These are phyloP conservation scores for Exophiala viscosa DNA, from an alignment of 2,329 filamentous ascomycete species.

Conservation along the genomic window DNA sequence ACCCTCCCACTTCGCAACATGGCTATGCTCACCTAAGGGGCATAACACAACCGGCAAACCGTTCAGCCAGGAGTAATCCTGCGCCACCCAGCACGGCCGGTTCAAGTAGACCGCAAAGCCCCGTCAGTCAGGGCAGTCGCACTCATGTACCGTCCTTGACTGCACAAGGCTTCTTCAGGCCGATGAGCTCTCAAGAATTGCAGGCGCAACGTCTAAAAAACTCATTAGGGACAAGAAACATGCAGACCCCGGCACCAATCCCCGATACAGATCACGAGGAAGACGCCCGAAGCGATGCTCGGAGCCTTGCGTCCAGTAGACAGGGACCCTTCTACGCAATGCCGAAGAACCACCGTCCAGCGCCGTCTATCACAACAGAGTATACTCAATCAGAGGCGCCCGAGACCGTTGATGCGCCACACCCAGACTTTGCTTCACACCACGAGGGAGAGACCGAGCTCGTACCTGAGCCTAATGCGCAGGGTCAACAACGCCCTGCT, in stretches of 20 bases:
- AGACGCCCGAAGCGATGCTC: constrained; percentile 58
- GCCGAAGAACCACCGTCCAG: constrained; percentile 47
- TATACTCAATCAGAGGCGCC: constrained; percentile 70
- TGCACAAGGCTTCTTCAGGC: constrained; percentile 87
- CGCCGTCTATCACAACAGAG: constrained; percentile 76
- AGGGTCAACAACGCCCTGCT: constrained; percentile 46
- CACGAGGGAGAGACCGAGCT: constrained; percentile 18
- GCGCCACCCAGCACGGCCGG: constrained; percentile 43
- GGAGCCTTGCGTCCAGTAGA: constrained; percentile 58
- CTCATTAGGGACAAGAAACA: constrained; percentile 38
- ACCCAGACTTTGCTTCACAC: constrained; percentile 19
- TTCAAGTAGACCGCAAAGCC: constrained; percentile 49
- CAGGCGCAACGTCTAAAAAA: constrained; percentile 77
- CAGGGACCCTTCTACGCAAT: constrained; percentile 31
- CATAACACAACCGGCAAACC: constrained; percentile 25
- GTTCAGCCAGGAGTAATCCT: constrained; percentile 22
- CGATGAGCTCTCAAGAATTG: constrained; percentile 92
- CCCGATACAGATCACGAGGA: constrained; percentile 45
- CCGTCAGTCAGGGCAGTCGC: constrained; percentile 67
- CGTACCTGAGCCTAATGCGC: constrained; percentile 18
- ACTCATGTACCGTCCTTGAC: constrained; percentile 88
- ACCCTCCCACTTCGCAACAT: constrained; percentile 23
- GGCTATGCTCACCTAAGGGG: constrained; percentile 27
- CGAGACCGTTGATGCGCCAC: constrained; percentile 47
- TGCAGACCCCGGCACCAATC: constrained; percentile 27